phyloP scores from a whole-genome alignment of 495 filamentous ascomycete genomes.

The Penicillium roqueforti region DNA sequence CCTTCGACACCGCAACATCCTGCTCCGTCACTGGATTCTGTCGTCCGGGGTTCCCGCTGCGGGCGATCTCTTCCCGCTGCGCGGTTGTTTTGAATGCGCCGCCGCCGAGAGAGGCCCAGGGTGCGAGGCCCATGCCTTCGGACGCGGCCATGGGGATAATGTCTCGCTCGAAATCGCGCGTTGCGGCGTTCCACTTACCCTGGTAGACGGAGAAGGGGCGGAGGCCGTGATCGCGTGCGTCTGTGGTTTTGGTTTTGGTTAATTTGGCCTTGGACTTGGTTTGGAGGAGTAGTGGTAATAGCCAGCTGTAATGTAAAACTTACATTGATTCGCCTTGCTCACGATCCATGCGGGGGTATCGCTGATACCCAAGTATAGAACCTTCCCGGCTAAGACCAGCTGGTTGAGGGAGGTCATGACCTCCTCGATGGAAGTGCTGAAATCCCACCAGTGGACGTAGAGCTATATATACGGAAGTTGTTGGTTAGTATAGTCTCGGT shows the following conservation, averaged over 20 bases:
- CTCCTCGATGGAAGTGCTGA: slow-evolving; percentile 58
- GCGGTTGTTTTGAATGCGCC: slow-evolving; percentile 38
- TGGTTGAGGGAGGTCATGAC: slow-evolving; percentile 65
- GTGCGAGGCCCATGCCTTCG: slow-evolving; percentile 67
- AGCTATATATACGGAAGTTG: background rate
- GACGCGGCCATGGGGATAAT: slow-evolving; percentile 61
- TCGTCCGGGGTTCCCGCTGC: slow-evolving; percentile 20
- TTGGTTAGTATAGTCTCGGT: background rate
- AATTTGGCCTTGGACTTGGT: background rate
- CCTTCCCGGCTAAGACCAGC: slow-evolving; percentile 57
- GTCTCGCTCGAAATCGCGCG: slow-evolving; percentile 66
- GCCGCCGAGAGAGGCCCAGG: slow-evolving; percentile 61
- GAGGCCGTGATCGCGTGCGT: slow-evolving; percentile 60
- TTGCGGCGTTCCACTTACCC: slow-evolving; percentile 56
- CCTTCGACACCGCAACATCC: slow-evolving; percentile 43
- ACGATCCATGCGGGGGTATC: slow-evolving; percentile 73
- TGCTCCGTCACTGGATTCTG: slow-evolving; percentile 9
- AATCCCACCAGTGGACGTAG: slow-evolving; percentile 68
- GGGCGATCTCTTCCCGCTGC: slow-evolving; percentile 18
- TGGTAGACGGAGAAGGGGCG: slow-evolving; percentile 65
- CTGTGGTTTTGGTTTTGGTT: slow-evolving; percentile 17
- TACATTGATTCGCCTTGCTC: slow-evolving; percentile 55
- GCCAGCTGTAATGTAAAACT: background rate
- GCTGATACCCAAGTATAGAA: slow-evolving; percentile 64
- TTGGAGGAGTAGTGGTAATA: background rate